Base-by-base conservation (phyloP, 768 basidiomycete species). In the Auriscalpium vulgare region DNA sequence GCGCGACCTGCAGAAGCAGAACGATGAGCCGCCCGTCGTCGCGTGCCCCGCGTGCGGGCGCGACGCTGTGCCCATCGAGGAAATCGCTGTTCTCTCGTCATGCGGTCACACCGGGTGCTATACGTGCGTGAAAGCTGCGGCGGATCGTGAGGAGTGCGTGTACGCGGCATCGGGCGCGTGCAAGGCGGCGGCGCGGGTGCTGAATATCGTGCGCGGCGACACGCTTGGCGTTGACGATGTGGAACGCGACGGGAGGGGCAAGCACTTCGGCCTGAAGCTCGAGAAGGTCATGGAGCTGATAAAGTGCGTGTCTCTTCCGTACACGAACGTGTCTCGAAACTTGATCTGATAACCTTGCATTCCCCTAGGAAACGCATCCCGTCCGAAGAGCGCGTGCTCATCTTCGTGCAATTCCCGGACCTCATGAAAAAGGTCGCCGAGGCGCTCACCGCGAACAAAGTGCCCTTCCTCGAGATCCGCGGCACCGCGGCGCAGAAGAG, bases 341-440 rank as follows among this genome's bases (percentile, higher is more conserved):
- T 7, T 53, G 47, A 1, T 47, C n/a, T 4, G 16, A 11, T 48
- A 3, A 36, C 17, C 35, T 50, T 14, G 46, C n/a, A 9, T 13
- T 45, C 57, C 54, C 51, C 21, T 65, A 91, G 88, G 66, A 80
- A 81, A 55, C 72, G 74, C 44, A 78, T 93, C 48, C 83, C 87
- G 10, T 81, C 82, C 61, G 75, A 85, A 19, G 91, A 97, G 63
- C 85, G 91, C 8, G 81, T 94, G 16, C 80, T 97, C 46, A 81
- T 97, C 59, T 97, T 97, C 71, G 89, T 95, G n/a, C 95, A 97
- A 66, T 97, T 95, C 78, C 85, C 83, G 6, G 94, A 97, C 71
- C 78, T 97, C 56, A 91, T 89, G 81, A 84, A 84, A 66, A 97
- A 95, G 69, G 89, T 97, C 35, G 83, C 84, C 8, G 88, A 92